Base-by-base conservation (phyloP, 2,329 filamentous ascomycete species). In the Paramyrothecium sp. region DNA sequence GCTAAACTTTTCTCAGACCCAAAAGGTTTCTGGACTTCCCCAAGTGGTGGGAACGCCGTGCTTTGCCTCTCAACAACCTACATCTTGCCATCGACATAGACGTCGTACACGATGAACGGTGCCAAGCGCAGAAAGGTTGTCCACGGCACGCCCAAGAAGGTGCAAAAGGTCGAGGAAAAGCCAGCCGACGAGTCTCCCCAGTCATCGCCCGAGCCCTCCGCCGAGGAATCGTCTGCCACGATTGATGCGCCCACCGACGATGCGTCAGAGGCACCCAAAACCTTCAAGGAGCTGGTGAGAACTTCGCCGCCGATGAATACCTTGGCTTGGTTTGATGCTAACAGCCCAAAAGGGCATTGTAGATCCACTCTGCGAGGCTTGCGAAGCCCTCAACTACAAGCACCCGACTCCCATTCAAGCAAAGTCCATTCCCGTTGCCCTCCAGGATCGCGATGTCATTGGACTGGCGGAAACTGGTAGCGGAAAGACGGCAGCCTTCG, bases 401-500 rank as follows among this genome's bases (percentile, higher is more conserved):
- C 75, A 83, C 26, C 91, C 95, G 0, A 99, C 94, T 2, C 89
- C 93, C 0, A 98, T 99, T 62, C 95, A 97, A 73, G 82, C 83
- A 54, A 85, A 96, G 72, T 84, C 92, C 0, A 96, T 98, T 65
- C 94, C 94, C 4, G 72, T 83, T 54, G 93, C 93, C 38, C 81
- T 97, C 3, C 76, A 90, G 67, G 88, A 89, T 54, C 86, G 92
- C 67, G 95, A 98, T 73, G 81, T 98, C 34, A 97, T 99, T 65
- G 95, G 93, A 47, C 82, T 98, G 54, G 95, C 95, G 33, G 94
- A 99, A 75, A 99, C 95, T 0, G 95, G 95, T 65, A 92, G 88
- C 69, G 95, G 95, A 75, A 99, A 98, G 79, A 98, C 95, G 0
- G 94, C 92, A 7, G 93, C 95, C 0, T 99, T 98, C 71, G 92